A percentile compares a stretch with the other conserved stretches of the same genome.
Evolutionary conservation across 2,329 filamentous ascomycete species (phyloP).

Genomic region (Fusarium oxysporum): DNA sequence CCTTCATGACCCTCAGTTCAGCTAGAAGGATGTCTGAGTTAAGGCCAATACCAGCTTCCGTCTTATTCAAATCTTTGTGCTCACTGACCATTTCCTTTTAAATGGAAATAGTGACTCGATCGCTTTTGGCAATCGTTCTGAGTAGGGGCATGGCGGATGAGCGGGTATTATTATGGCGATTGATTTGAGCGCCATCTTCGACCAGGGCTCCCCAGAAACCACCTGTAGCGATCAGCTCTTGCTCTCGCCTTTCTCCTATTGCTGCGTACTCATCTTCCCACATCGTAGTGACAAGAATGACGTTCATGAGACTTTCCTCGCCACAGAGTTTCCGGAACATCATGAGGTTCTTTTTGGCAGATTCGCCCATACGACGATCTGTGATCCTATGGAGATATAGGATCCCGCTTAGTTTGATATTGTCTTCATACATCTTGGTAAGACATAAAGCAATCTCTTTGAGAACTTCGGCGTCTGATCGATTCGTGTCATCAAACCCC

Average conservation of each 20-base stretch:
- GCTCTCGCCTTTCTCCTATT: neutral
- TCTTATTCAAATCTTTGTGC: neutral
- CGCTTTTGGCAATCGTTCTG: neutral
- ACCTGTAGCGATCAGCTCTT: neutral
- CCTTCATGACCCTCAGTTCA: neutral
- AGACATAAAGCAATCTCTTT: constrained; percentile 2
- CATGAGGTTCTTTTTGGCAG: neutral
- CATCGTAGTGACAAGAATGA: neutral
- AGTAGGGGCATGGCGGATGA: neutral
- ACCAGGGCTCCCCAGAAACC: neutral
- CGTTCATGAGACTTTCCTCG: neutral
- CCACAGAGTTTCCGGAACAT: neutral
- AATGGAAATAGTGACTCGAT: neutral
- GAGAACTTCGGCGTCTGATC: constrained; percentile 10
- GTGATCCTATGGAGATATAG: constrained; percentile 16
- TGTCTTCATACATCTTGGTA: constrained; percentile 5
- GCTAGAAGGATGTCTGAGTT: neutral
- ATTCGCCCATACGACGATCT: neutral
- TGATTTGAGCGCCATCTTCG: neutral
- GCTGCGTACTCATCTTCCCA: neutral
- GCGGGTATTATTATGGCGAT: neutral
- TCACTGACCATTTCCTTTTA: neutral
- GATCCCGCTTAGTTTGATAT: constrained; percentile 5
- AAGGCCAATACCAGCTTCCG: neutral
- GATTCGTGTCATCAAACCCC: constrained; percentile 18